Percentiles rank a stretch among this genome's conserved stretches.
phyloP scores from a whole-genome alignment of 176 grass and related monocot genomes.

The Oryza nivara region DNA sequence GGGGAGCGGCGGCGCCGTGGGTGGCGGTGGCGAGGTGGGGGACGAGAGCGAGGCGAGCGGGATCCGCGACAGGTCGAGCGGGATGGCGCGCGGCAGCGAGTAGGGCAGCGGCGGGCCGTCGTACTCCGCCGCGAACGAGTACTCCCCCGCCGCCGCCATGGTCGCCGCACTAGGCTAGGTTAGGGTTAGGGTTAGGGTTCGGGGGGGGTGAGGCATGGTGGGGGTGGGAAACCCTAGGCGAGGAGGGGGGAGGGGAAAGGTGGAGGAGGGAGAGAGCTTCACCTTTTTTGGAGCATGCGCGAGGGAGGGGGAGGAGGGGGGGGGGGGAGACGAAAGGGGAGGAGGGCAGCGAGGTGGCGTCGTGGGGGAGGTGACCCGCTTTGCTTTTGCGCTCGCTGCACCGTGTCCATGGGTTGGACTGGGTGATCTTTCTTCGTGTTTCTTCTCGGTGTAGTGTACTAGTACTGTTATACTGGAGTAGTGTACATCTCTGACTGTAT shows the following conservation, averaged over 20 bases:
- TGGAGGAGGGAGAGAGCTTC: not conserved
- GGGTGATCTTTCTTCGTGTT: too few species aligned
- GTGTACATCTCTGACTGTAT: too few species aligned
- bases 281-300: conserved; percentile 57
- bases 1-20: conserved; percentile 49
- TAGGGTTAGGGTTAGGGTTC: conserved; percentile 48
- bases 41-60: conserved; percentile 67
- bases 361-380: conserved; percentile 28
- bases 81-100: conserved; percentile 79
- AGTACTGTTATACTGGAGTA: too few species aligned
- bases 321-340: not conserved
- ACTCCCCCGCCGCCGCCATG: conserved; percentile 39
- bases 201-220: conserved; percentile 31
- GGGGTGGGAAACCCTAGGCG: conserved; percentile 61
- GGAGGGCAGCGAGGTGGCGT: not conserved
- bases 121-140: conserved; percentile 93
- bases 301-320: not conserved
- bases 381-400: conserved; percentile 45
- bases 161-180: not conserved
- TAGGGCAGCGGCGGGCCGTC: conserved; percentile 83
- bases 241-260: conserved; percentile 12
- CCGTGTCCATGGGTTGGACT: conserved; percentile 50
- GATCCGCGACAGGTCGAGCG: conserved; percentile 84
- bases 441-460: too few species aligned
- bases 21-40: conserved; percentile 33